Evolutionary conservation across 768 basidiomycete genomes (phyloP), one percentile per base, ranked within the genome.

Genomic region (Psilocybe cyanescens): DNA sequence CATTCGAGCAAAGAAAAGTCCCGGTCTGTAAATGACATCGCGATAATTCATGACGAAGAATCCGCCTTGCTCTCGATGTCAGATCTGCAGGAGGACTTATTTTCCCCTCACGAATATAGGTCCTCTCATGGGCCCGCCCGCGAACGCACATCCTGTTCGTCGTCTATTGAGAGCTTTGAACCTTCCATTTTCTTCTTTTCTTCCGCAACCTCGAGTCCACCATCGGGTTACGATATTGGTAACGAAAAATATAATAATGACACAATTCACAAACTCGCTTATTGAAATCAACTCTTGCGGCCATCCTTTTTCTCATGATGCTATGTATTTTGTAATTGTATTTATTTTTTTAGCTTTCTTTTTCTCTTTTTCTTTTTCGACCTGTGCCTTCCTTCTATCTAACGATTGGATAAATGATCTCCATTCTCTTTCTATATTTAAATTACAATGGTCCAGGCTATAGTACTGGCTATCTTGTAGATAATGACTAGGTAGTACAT

Each of bases 61-160:
- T 6, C 51, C 14, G 3, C 17, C 33, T 8, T 17, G 33, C 12
- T 37, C 12, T 16, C 7, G 6, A 17, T n/a, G n/a, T 31, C 11
- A 8, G 56, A 62, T 29, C 53, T 45, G 56, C 56, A 58, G 17
- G 61, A 62, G 19, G 61, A 62, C 7, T 28, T 62, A 3, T 58
- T 62, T 35, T 57, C 56, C 48, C 57, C 61, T 16, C 28, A 3
- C 12, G 28, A 19, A 31, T 3, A n/a, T 37, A n/a, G 16, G 4
- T 16, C 33, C 12, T 30, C 50, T 3, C 11, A 30, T n/a, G 11
- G 29, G 14, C 50, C 28, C 28, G 30, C n/a, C 1, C 8, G 8
- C 19, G n/a, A 46, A 28, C 28, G 28, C 28, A 24, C 4, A 24
- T 55, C 58, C 45, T 33, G 52, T 37, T 19, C 58, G 11, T 60